Evolutionary conservation across 1,139 yeast species (phyloP).

Genomic region (Blastobotrys indianensis): DNA sequence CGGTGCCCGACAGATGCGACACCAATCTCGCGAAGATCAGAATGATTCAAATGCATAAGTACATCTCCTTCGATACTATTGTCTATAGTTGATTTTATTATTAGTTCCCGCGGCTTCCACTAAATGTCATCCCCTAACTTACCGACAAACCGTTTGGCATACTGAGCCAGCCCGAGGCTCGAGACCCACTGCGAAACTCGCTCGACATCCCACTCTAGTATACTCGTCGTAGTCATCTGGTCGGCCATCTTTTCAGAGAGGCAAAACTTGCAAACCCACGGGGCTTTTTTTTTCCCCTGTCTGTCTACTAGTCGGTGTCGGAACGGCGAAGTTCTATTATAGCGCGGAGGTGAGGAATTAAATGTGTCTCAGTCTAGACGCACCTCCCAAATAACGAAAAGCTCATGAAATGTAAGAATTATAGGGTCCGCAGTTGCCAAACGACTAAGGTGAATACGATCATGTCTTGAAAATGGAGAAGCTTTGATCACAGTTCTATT

Average conservation of each 20-base stretch:
- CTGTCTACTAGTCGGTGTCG: too few relatives aligned
- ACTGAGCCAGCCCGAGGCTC: conserved; percentile 26
- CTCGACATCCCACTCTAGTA: conserved; percentile 28
- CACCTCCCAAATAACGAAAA: background rate
- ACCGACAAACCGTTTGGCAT: conserved; percentile 23
- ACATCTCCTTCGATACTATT: conserved; percentile 40
- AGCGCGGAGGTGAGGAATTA: conserved; percentile 1
- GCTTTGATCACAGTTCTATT: too few relatives aligned
- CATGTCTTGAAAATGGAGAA: too few relatives aligned
- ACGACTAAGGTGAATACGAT: too few relatives aligned
- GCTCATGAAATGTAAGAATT: too few relatives aligned
- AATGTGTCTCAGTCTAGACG: background rate
- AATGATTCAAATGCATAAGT: conserved; percentile 34
- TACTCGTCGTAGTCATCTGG: conserved; percentile 2
- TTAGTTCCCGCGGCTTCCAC: background rate
- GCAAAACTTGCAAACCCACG: too few relatives aligned
- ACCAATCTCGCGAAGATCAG: conserved; percentile 39
- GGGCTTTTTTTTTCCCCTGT: too few relatives aligned
- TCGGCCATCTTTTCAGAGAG: too few relatives aligned
- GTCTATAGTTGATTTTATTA: conserved; percentile 15
- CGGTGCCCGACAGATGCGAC: conserved; percentile 39
- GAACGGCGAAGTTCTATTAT: background rate
- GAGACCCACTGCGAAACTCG: conserved; percentile 28
- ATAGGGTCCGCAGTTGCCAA: too few relatives aligned
- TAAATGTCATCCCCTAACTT: background rate